A percentile compares a stretch with the other conserved stretches of the same genome.
phyloP scores from a whole-genome alignment of 805 yeast species.

The Candida lessepsii region DNA sequence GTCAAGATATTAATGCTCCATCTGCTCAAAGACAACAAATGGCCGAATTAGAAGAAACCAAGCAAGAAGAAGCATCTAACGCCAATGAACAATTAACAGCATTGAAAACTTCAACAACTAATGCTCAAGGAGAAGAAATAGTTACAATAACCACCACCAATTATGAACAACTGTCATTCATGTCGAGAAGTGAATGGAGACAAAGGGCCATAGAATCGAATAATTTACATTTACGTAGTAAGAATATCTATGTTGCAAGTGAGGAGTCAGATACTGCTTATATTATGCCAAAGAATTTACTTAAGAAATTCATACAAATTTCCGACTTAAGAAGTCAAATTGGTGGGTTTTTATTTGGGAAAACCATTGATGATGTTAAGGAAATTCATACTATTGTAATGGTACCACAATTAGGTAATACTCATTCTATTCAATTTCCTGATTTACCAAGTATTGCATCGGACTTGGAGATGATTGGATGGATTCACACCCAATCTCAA shows the following conservation, averaged over 20 bases:
- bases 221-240: slow-evolving; percentile 68
- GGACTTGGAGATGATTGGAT: slow-evolving; percentile 77
- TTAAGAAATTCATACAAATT: slow-evolving; percentile 73
- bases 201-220: slow-evolving; percentile 77
- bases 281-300: slow-evolving; percentile 77
- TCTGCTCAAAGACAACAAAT: slow-evolving; percentile 82
- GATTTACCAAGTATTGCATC: slow-evolving; percentile 38
- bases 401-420: slow-evolving; percentile 85
- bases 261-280: slow-evolving; percentile 64
- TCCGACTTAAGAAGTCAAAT: slow-evolving; percentile 81
- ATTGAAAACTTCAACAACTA: slow-evolving; percentile 76
- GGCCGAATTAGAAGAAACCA: slow-evolving; percentile 60
- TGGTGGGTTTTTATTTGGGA: slow-evolving; percentile 79
- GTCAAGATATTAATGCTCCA: slow-evolving; percentile 91
- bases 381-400: slow-evolving; percentile 74
- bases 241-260: slow-evolving; percentile 65
- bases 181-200: slow-evolving; percentile 90
- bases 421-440: slow-evolving; percentile 64
- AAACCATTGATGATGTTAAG: slow-evolving; percentile 67
- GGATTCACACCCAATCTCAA: slow-evolving; percentile 87
- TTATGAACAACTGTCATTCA: slow-evolving; percentile 81
- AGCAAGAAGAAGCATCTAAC: slow-evolving; percentile 31
- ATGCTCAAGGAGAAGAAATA: slow-evolving; percentile 95
- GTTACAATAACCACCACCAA: slow-evolving; percentile 88
- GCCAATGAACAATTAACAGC: slow-evolving; percentile 63